A percentile compares a stretch with the other conserved stretches of the same genome.
phyloP scores from a whole-genome alignment of 192 early-diverging fungal genomes.

The Coemansia erecta region DNA sequence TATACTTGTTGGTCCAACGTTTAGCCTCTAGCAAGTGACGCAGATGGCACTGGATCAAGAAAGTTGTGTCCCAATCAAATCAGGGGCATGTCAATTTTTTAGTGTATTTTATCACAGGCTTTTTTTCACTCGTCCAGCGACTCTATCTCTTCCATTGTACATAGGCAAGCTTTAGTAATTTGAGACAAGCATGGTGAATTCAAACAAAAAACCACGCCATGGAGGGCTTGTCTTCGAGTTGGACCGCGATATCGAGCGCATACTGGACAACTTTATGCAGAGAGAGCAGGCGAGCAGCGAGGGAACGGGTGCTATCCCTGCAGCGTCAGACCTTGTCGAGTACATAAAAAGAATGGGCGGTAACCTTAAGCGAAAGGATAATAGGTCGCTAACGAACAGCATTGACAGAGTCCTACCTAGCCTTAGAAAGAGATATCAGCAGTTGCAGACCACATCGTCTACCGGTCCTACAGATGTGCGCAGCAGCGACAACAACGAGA shows the following conservation, averaged over 20 bases:
- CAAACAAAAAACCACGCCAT: constrained; percentile 32
- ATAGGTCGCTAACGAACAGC: constrained; percentile 25
- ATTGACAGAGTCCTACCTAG: constrained; percentile 3
- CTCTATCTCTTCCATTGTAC: no score
- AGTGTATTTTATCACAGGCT: no score
- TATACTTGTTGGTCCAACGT: no score
- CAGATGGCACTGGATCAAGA: no score
- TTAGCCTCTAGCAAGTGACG: no score
- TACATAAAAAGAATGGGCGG: constrained; percentile 26
- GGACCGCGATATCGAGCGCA: constrained; percentile 24
- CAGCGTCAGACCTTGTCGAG: constrained; percentile 20
- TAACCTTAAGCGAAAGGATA: constrained; percentile 22
- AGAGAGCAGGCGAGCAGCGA: constrained; percentile 18
- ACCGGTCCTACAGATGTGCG: not conserved
- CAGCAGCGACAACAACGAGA: constrained; percentile 26
- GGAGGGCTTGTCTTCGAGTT: constrained; percentile 25
- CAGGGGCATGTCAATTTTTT: no score
- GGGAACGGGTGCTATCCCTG: constrained; percentile 14
- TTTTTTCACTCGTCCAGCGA: no score
- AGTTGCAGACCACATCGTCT: not conserved
- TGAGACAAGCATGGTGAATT: constrained; percentile 16
- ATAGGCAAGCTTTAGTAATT: no score
- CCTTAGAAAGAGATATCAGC: not conserved
- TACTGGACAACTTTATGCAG: constrained; percentile 19
- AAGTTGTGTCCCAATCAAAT: no score